Conservation (phyloP, 441 rosid genomes). For the Gossypium aridum region DNA sequence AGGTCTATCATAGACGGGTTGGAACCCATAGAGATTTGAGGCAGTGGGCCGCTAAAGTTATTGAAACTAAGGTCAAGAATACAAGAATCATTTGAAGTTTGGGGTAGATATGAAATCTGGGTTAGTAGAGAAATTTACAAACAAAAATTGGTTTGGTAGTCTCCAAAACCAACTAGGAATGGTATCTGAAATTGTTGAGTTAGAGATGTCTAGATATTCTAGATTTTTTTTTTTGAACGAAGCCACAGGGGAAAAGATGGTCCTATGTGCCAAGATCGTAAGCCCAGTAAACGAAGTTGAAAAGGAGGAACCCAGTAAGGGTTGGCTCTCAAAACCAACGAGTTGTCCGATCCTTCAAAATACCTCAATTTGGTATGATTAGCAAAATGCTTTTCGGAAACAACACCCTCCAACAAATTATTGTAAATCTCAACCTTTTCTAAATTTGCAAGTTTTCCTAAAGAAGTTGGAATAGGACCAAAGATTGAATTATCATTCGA, state of each 20-base stretch:
- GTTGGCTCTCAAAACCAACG: neutral
- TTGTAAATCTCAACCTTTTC: neutral
- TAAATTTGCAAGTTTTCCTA: conserved; percentile 18
- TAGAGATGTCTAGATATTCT: neutral
- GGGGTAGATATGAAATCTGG: neutral
- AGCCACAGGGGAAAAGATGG: neutral
- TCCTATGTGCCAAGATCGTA: neutral
- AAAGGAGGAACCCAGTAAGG: neutral
- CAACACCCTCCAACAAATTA: neutral
- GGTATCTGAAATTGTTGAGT: neutral
- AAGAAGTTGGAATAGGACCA: conserved; percentile 29
- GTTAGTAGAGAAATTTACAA: neutral
- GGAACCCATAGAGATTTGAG: neutral
- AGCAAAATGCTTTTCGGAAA: neutral
- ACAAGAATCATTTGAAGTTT: neutral
- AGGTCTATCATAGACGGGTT: neutral
- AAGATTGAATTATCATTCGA: neutral
- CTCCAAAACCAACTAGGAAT: neutral
- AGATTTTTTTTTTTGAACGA: neutral
- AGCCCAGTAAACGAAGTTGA: neutral
- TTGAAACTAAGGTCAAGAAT: neutral
- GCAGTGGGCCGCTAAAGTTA: neutral
- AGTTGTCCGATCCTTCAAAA: neutral
- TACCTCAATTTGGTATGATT: neutral
- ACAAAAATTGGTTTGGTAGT: neutral